Evolutionary conservation across 768 basidiomycete genomes (phyloP), one percentile per base, ranked within the genome.

Genomic region (Stropharia rugosoannulata): DNA sequence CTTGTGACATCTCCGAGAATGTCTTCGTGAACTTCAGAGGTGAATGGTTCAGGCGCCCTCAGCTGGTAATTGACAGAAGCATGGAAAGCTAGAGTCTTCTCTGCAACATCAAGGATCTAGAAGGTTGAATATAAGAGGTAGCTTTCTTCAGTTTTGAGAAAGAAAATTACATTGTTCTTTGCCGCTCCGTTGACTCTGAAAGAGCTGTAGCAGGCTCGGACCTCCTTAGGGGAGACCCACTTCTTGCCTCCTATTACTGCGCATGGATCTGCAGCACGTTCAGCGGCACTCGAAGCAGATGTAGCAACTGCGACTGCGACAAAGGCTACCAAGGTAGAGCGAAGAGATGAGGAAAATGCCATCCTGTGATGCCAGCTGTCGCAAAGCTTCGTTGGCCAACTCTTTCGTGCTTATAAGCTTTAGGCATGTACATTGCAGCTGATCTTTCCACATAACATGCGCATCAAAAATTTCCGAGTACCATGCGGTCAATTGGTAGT

Each of bases 21-120:
- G 57, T 86, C 76, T 59, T 84, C 84, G 51, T 84, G 83, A 8
- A 85, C 82, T 49, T 81, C 81, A 1, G 64, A 54, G 10, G 70
- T 66, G 62, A 83, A 85, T 10, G 83, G 83, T 27, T 65, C 62
- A 0, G 84, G 83, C 1, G 83, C 82, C 42, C 65, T 65, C 42
- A 80, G 73, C 63, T 85, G 75, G 55, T 84, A 85, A 65, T 84
- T 85, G 29, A 80, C 77, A 2, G 84, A 85, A 0, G 83, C 80
- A 62, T 85, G 84, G 65, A 86, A 84, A 15, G 79, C 77, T n/a
- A 84, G 66, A 1, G 80, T 81, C 60, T 80, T 83, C 63, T 75
- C 83, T 50, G 83, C 68, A 2, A 82, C 80, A 51, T 84, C 77
- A 22, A 85, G 71, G 44, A 80, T 82, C 83, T 85, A 2, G 12